Conservation (phyloP, 2,329 filamentous ascomycete species). For the Ceratocystis harringtonii region DNA sequence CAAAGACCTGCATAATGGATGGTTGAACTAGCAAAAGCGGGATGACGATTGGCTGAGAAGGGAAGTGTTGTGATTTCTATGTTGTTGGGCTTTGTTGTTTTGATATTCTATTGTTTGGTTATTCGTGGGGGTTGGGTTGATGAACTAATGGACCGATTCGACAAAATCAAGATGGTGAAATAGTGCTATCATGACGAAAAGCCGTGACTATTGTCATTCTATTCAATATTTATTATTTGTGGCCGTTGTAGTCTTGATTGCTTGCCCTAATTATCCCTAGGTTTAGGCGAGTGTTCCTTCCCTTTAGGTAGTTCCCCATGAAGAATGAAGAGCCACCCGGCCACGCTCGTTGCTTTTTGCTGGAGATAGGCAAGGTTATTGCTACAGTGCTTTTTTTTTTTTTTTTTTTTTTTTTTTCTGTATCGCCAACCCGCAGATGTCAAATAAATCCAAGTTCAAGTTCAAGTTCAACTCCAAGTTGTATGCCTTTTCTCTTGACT, state of each 20-base stretch:
- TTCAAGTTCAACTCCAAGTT: no score
- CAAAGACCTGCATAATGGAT: neutral
- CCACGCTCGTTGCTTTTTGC: neutral
- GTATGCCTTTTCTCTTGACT: no score
- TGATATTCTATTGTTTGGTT: no score
- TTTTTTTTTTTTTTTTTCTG: no score
- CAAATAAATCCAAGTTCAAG: no score
- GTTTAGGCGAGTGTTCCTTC: constrained; percentile 1
- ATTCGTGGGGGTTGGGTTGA: no score
- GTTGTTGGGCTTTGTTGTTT: no score
- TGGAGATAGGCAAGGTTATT: neutral
- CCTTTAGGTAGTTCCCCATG: neutral
- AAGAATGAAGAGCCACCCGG: neutral
- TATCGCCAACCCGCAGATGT: no score
- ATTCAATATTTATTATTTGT: neutral
- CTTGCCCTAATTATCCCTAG: neutral
- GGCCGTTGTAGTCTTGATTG: neutral
- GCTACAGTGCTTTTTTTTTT: no score
- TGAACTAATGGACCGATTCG: no score
- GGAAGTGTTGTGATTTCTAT: no score
- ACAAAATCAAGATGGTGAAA: no score
- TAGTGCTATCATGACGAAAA: neutral
- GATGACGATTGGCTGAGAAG: neutral
- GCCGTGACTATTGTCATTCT: neutral
- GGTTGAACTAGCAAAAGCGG: neutral